Evolutionary conservation across 257 asterid genomes (phyloP).

Genomic region (Echites panduratus): DNA sequence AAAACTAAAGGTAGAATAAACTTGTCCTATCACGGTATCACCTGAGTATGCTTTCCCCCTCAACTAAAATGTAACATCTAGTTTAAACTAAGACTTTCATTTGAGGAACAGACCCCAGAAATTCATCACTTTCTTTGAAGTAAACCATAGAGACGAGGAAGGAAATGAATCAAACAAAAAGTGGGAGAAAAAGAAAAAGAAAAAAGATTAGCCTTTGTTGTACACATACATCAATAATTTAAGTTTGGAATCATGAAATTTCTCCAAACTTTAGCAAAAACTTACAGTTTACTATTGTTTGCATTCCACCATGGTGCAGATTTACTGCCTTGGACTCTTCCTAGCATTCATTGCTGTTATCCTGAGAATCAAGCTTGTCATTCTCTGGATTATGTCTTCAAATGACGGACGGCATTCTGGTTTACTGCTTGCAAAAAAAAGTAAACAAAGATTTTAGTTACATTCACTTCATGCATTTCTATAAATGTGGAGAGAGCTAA

Average conservation of each 20-base stretch:
- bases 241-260: neutral
- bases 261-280: neutral
- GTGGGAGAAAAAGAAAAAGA: too few species aligned
- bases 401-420: conserved; percentile 70
- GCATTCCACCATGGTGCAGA: neutral
- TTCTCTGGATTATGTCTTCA: conserved; percentile 38
- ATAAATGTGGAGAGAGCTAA: too few species aligned
- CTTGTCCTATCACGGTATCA: too few species aligned
- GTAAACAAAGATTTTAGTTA: neutral
- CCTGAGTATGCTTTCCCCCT: too few species aligned
- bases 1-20: too few species aligned
- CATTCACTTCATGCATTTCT: neutral
- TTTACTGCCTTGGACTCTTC: conserved; percentile 12
- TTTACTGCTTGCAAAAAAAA: conserved; percentile 26
- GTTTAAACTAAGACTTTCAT: too few species aligned
- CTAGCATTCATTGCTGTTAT: conserved; percentile 20
- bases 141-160: too few species aligned
- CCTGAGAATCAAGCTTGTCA: conserved; percentile 37
- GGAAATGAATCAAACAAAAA: too few species aligned
- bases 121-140: too few species aligned
- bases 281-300: neutral
- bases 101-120: too few species aligned
- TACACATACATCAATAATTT: too few species aligned
- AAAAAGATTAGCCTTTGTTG: neutral
- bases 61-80: too few species aligned